Base-by-base conservation (phyloP, 1,139 yeast species). In the Diutina ranongensis region DNA sequence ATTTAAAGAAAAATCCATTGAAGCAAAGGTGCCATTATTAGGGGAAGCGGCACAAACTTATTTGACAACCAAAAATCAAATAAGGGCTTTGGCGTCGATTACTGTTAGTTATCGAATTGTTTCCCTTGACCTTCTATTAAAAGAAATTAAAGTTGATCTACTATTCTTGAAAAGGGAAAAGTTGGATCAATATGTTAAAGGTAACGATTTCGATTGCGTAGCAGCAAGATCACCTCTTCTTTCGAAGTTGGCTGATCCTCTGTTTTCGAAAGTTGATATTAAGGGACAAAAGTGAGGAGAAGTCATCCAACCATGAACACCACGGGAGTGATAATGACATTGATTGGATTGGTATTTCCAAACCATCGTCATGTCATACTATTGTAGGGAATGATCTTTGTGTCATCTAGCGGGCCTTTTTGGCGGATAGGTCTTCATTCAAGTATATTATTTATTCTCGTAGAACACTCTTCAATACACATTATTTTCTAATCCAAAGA, bases 211-310 rank as follows among this genome's bases (percentile, higher is more conserved):
- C 46, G 76, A 74, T 48, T 71, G 77, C 48, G 56, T 67, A 21
- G 65, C 69, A 41, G 74, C 84, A 0, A 67, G 78, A 54, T 55
- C 66, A 0, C 57, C 60, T 1, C 65, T 83, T 12, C 68, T 68
- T 45, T 63, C 49, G 5, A 55, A 65, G 8, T 65, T 74, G 16
- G 67, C 71, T 46, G 63, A 65, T 45, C 63, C 71, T 20, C 69
- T 65, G 27, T 74, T 74, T 52, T 74, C 69, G 49, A 83, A 75
- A 57, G 80, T 89, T n/a, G 97, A 89, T 58, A 88, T 89, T 50
- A 89, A 88, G 65, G 97, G 97, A 0, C 97, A 89, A 60, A 72
- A 83, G 18, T 84, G 59, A 57, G 19, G 13, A 10, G 5, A 5
- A 25, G 10, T 25, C 28, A 25, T n/a, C n/a, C n/a, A n/a, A n/a